A percentile compares a stretch with the other conserved stretches of the same genome.
phyloP scores from a whole-genome alignment of 2,329 filamentous ascomycete genomes.

The Paraconiothyrium sp. region DNA sequence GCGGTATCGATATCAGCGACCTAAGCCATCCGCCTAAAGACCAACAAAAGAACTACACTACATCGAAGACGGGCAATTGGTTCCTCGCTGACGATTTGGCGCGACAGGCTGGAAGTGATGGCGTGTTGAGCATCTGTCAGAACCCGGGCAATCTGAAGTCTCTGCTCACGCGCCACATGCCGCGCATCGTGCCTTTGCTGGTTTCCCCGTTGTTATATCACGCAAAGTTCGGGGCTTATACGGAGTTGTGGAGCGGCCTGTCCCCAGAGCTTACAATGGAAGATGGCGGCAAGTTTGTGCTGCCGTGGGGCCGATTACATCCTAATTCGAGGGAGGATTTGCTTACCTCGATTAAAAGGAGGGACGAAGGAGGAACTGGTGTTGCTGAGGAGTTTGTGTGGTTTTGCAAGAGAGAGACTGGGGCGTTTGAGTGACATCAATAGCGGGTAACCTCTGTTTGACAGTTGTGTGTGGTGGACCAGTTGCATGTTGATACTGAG shows the following conservation, averaged over 20 bases:
- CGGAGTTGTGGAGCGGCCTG: constrained; percentile 23
- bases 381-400: constrained; percentile 53
- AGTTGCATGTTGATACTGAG: too few species aligned
- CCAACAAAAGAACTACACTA: constrained; percentile 19
- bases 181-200: background rate
- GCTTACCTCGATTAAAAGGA: constrained; percentile 31
- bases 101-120: constrained; percentile 14
- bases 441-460: too few species aligned
- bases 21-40: background rate
- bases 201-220: constrained; percentile 19
- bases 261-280: constrained; percentile 16
- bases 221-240: constrained; percentile 24
- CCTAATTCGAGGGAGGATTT: constrained; percentile 27
- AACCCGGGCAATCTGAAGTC: constrained; percentile 47
- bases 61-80: constrained; percentile 26
- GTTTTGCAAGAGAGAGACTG: constrained; percentile 50
- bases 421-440: constrained; percentile 1
- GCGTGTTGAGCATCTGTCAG: constrained; percentile 23
- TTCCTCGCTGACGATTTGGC: constrained; percentile 24
- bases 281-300: constrained; percentile 49
- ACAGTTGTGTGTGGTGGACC: too few species aligned
- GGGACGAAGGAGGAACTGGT: constrained; percentile 52
- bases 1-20: background rate
- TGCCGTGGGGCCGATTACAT: constrained; percentile 57
- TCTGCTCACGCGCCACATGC: background rate